Percentiles rank a stretch among this genome's conserved stretches.
These are phyloP conservation scores for Daucus carota DNA, from an alignment of 129 eudicot genomes.

Conservation along the genomic window DH1_v3.0 NC_030388.2:5474501-5475000, in stretches of 20 bases:
- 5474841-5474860: too few relatives aligned
- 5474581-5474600: slow-evolving; percentile 82
- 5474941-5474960: background rate
- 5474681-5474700: background rate
- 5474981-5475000: background rate
- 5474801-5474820: background rate
- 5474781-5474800: slow-evolving; percentile 17
- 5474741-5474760: background rate
- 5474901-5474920: background rate
- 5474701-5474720: background rate
- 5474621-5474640: slow-evolving; percentile 53
- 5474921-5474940: background rate
- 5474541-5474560: slow-evolving; percentile 60
- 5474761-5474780: slow-evolving; percentile 67
- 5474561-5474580: slow-evolving; percentile 81
- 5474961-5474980: background rate
- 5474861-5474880: background rate
- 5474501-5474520: slow-evolving; percentile 26
- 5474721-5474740: background rate
- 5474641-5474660: slow-evolving; percentile 70
- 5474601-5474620: slow-evolving; percentile 58
- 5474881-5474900: background rate
- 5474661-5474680: background rate
- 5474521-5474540: slow-evolving; percentile 42
- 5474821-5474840: background rate